Conservation (phyloP, 768 basidiomycete species). For the Tricholoma bakamatsutake region DNA sequence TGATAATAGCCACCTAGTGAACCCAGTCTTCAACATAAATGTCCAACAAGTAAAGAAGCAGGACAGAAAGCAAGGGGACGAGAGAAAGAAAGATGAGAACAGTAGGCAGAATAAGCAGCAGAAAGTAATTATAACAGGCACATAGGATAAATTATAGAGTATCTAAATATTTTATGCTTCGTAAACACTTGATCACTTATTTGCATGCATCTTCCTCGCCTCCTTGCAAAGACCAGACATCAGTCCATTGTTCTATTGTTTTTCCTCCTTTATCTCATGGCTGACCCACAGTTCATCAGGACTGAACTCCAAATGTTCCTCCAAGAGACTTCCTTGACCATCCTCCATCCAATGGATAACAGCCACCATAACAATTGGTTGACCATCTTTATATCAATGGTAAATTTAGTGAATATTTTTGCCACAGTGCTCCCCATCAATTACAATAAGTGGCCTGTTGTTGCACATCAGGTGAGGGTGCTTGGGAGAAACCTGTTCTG, state of each 20-base stretch:
- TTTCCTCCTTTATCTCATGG: not conserved
- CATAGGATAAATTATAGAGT: not conserved
- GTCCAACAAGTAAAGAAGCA: not conserved
- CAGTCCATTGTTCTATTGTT: not conserved
- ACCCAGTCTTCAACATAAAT: not conserved
- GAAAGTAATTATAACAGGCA: not conserved
- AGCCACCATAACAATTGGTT: not conserved
- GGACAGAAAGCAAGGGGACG: not conserved
- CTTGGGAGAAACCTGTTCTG: too few relatives aligned
- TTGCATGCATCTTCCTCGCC: not conserved
- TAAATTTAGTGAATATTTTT: not conserved
- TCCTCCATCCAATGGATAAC: not conserved
- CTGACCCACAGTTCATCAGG: not conserved
- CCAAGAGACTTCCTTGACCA: not conserved
- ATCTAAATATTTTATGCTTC: not conserved
- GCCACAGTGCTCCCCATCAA: not conserved
- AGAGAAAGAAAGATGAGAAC: not conserved
- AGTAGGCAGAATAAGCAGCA: not conserved
- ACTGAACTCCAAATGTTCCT: not conserved
- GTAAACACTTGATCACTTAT: not conserved
- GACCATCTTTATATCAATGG: not conserved
- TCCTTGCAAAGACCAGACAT: not conserved
- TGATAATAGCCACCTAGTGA: not conserved
- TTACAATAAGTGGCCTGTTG: constrained; percentile 1
- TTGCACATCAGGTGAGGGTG: not conserved